Percentiles rank a stretch among this genome's conserved stretches.
Conservation (phyloP, 1,284 basidiomycete species). For the Apiotrichum gamsii region DNA sequence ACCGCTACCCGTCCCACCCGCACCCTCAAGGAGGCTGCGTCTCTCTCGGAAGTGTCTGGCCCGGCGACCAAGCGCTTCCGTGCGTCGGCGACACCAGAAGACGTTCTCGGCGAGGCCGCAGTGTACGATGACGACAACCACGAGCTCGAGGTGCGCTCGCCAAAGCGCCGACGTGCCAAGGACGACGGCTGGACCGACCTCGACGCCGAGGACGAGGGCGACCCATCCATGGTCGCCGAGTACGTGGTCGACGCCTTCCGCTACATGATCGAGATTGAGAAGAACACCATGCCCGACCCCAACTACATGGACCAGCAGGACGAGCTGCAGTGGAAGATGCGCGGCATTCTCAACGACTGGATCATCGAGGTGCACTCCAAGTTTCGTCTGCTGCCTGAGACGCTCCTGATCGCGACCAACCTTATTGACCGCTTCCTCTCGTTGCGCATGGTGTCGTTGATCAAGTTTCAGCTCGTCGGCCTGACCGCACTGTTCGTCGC, state of each 20-base stretch:
- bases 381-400: constrained; percentile 90
- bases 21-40: constrained; percentile 16
- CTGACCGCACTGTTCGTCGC: constrained; percentile 90
- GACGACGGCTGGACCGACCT: constrained; percentile 70
- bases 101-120: constrained; percentile 22
- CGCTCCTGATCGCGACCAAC: constrained; percentile 89
- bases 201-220: constrained; percentile 87
- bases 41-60: constrained; percentile 17
- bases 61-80: constrained; percentile 37
- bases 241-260: constrained; percentile 92
- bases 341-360: constrained; percentile 93
- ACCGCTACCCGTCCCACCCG: constrained; percentile 3
- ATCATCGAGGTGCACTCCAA: constrained; percentile 91
- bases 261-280: constrained; percentile 71
- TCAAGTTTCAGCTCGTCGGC: constrained; percentile 92
- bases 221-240: constrained; percentile 94
- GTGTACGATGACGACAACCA: constrained; percentile 31
- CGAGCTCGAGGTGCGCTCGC: constrained; percentile 20
- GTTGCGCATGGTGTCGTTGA: constrained; percentile 77
- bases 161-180: constrained; percentile 38
- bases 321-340: constrained; percentile 89
- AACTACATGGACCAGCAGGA: constrained; percentile 87
- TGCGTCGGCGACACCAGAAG: constrained; percentile 33
- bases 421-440: constrained; percentile 96
- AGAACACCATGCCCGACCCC: constrained; percentile 74